phyloP scores from a whole-genome alignment of 2,329 filamentous ascomycete species.

The Chaetomium sp. region DNA sequence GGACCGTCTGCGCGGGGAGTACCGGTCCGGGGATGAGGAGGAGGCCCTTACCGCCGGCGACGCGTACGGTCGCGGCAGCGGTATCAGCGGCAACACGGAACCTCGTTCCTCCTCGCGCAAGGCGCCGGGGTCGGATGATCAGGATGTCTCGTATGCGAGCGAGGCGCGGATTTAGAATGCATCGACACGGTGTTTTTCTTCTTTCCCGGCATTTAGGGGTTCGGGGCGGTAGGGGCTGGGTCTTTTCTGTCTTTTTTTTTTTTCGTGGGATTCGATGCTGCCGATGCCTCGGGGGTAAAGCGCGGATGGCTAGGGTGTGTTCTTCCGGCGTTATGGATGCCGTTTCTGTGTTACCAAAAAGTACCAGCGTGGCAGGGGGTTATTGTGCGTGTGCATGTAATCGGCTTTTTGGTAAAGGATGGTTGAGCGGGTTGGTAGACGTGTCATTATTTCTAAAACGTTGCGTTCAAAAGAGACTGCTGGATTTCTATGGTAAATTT shows the following conservation, averaged over 20 bases:
- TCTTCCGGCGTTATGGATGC: conserved; percentile 20
- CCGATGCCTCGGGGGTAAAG: not conserved
- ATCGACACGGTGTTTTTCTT: not conserved
- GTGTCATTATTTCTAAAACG: not conserved
- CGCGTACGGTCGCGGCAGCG: conserved; percentile 27
- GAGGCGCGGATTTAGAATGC: conserved; percentile 14
- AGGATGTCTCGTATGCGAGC: conserved; percentile 24
- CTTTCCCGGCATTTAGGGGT: not conserved
- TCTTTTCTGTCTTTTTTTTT: not conserved
- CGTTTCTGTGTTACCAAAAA: conserved; percentile 16
- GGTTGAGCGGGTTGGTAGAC: not conserved
- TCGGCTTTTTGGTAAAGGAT: not conserved
- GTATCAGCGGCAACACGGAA: conserved; percentile 1
- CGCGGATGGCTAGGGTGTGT: conserved; percentile 11
- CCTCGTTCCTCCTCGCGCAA: conserved; percentile 17
- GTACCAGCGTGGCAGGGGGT: not conserved
- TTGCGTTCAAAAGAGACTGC: not conserved
- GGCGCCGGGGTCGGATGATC: conserved; percentile 12
- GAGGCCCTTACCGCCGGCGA: conserved; percentile 30
- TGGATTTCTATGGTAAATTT: not conserved
- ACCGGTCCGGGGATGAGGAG: conserved; percentile 39
- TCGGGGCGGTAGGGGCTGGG: conserved; percentile 8
- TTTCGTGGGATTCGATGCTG: not conserved
- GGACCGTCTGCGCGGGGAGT: conserved; percentile 40
- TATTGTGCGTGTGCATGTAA: not conserved